phyloP scores from a whole-genome alignment of 768 basidiomycete genomes.

The Boletus eberwhitei region DNA sequence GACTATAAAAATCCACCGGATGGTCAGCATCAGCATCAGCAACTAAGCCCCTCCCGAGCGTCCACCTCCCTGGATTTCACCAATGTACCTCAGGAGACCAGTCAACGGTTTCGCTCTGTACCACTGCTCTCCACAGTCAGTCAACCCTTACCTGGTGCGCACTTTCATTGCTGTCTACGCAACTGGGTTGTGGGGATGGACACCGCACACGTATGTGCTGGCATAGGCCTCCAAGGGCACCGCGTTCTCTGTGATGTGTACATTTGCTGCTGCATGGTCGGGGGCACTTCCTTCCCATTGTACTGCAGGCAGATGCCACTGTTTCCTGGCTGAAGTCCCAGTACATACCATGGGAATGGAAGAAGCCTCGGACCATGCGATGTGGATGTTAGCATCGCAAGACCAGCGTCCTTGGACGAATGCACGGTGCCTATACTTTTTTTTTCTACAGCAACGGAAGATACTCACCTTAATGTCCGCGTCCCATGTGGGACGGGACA shows the following conservation, averaged over 20 bases:
- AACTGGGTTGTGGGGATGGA: slow-evolving; percentile 18
- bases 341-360: slow-evolving; percentile 60
- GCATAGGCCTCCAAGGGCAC: slow-evolving; percentile 4
- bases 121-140: not conserved
- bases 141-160: slow-evolving; percentile 14
- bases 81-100: not conserved
- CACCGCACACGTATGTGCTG: not conserved
- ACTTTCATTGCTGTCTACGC: slow-evolving; percentile 3
- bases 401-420: slow-evolving; percentile 18
- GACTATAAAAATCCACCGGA: slow-evolving; percentile 25
- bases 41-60: slow-evolving; percentile 4
- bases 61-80: slow-evolving; percentile 6
- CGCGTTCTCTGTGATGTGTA: slow-evolving; percentile 21
- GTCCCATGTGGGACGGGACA: not conserved
- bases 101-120: not conserved
- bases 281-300: slow-evolving; percentile 37
- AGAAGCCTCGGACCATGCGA: slow-evolving; percentile 43
- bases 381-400: slow-evolving; percentile 22
- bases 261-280: slow-evolving; percentile 34
- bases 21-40: slow-evolving; percentile 16
- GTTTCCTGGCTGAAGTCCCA: slow-evolving; percentile 28
- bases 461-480: slow-evolving; percentile 4
- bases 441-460: not conserved
- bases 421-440: not conserved
- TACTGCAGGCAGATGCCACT: slow-evolving; percentile 31